A percentile compares a stretch with the other conserved stretches of the same genome.
Conservation (phyloP, 257 asterid genomes). For the Ehretia macrophylla region DNA sequence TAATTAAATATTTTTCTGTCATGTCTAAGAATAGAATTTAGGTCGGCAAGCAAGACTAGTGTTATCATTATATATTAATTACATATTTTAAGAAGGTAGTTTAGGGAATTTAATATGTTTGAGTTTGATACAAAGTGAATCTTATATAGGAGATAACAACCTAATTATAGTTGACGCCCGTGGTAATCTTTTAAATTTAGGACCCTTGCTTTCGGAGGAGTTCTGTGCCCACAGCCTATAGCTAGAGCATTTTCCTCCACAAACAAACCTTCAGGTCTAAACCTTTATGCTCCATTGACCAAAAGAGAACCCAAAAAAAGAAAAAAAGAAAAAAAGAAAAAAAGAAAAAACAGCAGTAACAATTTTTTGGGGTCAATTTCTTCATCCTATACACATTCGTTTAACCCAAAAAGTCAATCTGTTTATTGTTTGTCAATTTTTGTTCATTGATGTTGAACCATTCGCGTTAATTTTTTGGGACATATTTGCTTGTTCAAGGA, state of each 20-base stretch:
- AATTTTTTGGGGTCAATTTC: not conserved
- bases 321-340: not conserved
- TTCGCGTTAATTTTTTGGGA: too few relatives aligned
- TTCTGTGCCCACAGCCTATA: conserved; percentile 24
- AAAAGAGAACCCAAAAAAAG: conserved; percentile 10
- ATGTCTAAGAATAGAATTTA: too few relatives aligned
- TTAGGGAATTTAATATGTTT: too few relatives aligned
- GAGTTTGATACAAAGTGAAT: not conserved
- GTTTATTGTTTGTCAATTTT: not conserved
- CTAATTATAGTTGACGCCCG: not conserved
- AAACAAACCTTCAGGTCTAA: conserved; percentile 17
- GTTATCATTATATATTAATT: too few relatives aligned
- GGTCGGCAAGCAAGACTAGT: too few relatives aligned
- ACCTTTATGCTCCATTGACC: conserved; percentile 12
- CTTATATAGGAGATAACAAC: not conserved
- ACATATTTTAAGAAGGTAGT: too few relatives aligned
- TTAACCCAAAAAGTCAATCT: not conserved
- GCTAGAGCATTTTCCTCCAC: conserved; percentile 34
- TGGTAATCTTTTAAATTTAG: conserved; percentile 13
- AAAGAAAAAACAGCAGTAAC: not conserved
- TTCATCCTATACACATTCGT: too few relatives aligned
- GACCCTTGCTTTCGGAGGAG: conserved; percentile 48
- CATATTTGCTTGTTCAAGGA: too few relatives aligned
- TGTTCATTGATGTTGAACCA: too few relatives aligned
- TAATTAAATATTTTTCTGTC: too few relatives aligned